phyloP scores from a whole-genome alignment of 2,329 filamentous ascomycete species.

The Biscogniauxia marginata region DNA sequence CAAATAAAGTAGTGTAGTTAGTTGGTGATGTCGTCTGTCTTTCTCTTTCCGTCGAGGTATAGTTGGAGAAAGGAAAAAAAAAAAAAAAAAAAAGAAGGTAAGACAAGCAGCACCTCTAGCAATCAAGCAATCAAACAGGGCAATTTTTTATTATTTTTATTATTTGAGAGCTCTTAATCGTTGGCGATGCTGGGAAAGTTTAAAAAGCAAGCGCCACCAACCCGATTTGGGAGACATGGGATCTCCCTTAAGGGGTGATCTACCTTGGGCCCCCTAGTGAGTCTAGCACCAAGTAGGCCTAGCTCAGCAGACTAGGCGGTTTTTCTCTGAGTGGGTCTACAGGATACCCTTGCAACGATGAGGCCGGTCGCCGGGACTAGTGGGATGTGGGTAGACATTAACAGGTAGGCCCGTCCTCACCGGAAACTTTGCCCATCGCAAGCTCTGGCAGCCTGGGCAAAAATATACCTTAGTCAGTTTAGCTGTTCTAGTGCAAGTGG shows the following conservation, averaged over 20 bases:
- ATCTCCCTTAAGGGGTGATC: not conserved
- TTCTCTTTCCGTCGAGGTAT: not conserved
- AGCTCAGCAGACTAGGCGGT: not conserved
- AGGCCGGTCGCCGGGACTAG: not conserved
- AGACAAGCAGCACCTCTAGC: not conserved
- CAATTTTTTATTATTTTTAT: not conserved
- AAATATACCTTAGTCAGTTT: not conserved
- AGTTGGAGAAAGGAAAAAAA: not conserved
- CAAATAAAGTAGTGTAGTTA: not conserved
- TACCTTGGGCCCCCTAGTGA: not conserved
- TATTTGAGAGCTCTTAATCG: not conserved
- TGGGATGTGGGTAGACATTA: not conserved
- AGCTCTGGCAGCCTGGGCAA: not conserved
- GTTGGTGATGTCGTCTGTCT: not conserved
- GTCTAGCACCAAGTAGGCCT: not conserved
- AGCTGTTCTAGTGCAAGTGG: no score
- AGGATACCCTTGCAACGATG: not conserved
- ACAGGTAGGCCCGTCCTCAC: not conserved
- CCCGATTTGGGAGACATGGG: slow-evolving; percentile 22
- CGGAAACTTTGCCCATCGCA: not conserved
- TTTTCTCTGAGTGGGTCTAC: not conserved
- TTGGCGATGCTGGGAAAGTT: slow-evolving; percentile 12
- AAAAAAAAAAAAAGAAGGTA: not conserved
- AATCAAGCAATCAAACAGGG: not conserved
- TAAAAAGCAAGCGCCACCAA: slow-evolving; percentile 21